Conservation (phyloP, 2,329 filamentous ascomycete genomes). For the Aspergillus luchuensis region DNA sequence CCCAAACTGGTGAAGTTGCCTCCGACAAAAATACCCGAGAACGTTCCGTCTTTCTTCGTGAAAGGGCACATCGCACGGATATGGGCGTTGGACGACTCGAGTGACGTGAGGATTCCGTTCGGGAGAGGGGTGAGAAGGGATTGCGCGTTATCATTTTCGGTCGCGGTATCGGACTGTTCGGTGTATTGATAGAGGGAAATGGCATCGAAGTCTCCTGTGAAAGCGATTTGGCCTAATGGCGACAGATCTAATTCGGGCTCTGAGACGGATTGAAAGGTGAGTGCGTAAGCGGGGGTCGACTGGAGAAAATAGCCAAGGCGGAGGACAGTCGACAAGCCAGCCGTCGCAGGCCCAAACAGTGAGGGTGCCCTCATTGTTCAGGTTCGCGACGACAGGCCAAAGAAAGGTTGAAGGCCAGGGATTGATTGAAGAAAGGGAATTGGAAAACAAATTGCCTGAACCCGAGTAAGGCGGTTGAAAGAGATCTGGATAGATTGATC, state of each 20-base stretch:
- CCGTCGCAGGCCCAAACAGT: conserved; percentile 49
- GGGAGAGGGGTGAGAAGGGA: conserved; percentile 80
- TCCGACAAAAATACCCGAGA: conserved; percentile 77
- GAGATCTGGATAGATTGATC: conserved; percentile 9
- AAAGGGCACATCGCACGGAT: conserved; percentile 89
- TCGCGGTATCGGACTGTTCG: conserved; percentile 66
- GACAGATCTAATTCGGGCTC: conserved; percentile 66
- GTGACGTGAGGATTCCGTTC: conserved; percentile 75
- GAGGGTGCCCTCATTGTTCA: conserved; percentile 48
- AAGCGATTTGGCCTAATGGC: conserved; percentile 76
- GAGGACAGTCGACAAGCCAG: conserved; percentile 38
- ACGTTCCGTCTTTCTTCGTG: conserved; percentile 63
- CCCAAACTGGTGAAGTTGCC: conserved; percentile 95
- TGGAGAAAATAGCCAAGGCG: conserved; percentile 28
- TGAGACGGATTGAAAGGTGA: conserved; percentile 41
- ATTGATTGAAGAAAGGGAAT: background rate
- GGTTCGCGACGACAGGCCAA: conserved; percentile 41
- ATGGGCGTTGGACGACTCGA: conserved; percentile 77
- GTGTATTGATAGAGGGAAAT: conserved; percentile 87
- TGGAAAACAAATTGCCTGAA: background rate
- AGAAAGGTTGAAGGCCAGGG: conserved; percentile 11
- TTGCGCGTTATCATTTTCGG: conserved; percentile 74
- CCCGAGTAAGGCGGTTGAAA: conserved; percentile 16
- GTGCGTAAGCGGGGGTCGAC: conserved; percentile 30
- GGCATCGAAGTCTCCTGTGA: conserved; percentile 86